Base-by-base conservation (phyloP, 495 filamentous ascomycete species). In the Lophiostoma macrostomum region DNA sequence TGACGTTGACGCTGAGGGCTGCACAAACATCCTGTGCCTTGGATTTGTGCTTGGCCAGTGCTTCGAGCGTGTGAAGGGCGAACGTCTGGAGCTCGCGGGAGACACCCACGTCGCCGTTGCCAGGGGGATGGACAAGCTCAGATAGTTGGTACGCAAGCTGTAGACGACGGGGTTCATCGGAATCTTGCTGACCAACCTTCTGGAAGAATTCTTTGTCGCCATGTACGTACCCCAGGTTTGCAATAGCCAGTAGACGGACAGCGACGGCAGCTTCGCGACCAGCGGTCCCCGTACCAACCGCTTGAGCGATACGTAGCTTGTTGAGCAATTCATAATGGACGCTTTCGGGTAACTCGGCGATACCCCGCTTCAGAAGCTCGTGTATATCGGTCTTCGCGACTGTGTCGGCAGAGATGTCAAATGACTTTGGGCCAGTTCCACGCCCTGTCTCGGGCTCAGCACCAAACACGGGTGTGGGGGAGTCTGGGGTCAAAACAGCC, bases 91-190 rank as follows among this genome's bases (percentile, higher is more conserved):
- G 69, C 68, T 79, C 76, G 47, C 83, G 73, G 13, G 91, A 88
- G 19, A 91, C 78, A 1, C 74, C 68, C 30, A 75, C 69, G 50
- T 85, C 78, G 41, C 81, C 86, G 63, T 85, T 83, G 10, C 80
- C 79, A 23, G 83, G 79, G 18, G 82, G 77, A 69, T 94, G 91
- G 29, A 97, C 83, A 41, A 99, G 69, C 66, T 96, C 91, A 19
- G 85, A 86, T 25, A 97, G 80, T 60, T 99, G 94, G 64, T 95
- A 95, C 3, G 87, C 81, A 19, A 97, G 73, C 68, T 99, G 94
- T 45, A 91, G 81, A 50, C 88, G 81, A 44, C 91, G 84, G 1
- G 93, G 88, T 66, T 95, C 88, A 66, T 99, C 94, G 46, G 81
- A 80, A 61, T 99, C 94, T 61, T 87, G 85, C 63, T 86, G 87